Percentiles rank a stretch among this genome's conserved stretches.
These are phyloP conservation scores for Ophiostoma piceae DNA, from an alignment of 2,329 filamentous ascomycete genomes.

Conservation along the genomic window DNA sequence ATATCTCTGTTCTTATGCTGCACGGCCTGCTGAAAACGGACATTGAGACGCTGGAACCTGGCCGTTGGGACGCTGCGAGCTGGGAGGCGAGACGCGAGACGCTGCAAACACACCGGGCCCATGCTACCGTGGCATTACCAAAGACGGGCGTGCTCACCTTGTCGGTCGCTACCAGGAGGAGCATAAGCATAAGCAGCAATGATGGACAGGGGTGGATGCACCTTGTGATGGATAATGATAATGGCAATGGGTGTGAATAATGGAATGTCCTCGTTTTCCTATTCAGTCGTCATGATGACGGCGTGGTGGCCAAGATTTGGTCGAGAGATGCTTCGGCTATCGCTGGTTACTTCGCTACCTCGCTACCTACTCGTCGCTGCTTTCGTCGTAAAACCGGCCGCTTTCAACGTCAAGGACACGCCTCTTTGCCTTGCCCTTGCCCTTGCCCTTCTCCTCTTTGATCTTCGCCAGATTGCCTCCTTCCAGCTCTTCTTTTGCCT, in stretches of 20 bases:
- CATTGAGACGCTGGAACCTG: neutral
- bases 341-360: neutral
- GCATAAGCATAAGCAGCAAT: neutral
- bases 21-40: neutral
- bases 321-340: neutral
- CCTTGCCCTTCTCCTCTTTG: slow-evolving; percentile 6
- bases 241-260: neutral
- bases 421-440: neutral
- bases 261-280: neutral
- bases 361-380: slow-evolving; percentile 1
- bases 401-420: neutral
- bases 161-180: neutral
- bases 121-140: slow-evolving; percentile 7
- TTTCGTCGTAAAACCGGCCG: neutral
- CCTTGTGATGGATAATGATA: neutral
- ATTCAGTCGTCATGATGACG: slow-evolving; percentile 4
- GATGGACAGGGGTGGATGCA: neutral
- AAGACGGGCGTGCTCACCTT: slow-evolving; percentile 10
- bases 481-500: slow-evolving; percentile 22
- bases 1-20: neutral
- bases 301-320: neutral
- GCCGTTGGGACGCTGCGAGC: neutral
- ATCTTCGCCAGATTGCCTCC: slow-evolving; percentile 18
- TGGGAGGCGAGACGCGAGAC: neutral
- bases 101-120: neutral